These are phyloP conservation scores for Corrigiola litoralis DNA, from an alignment of 179 eudicot genomes.

Conservation along the genomic window DNA sequence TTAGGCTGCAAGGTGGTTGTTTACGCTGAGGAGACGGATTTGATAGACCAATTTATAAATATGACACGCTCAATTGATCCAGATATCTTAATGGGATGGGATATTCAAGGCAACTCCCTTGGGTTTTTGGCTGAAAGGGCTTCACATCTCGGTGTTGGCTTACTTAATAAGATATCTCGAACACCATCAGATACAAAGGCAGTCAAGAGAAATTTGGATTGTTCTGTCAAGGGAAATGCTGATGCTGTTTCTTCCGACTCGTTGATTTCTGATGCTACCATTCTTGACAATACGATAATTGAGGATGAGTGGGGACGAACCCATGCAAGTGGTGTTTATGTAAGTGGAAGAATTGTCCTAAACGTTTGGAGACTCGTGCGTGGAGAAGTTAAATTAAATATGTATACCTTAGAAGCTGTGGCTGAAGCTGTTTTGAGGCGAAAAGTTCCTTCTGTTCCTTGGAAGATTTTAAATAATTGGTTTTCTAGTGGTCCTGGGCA, in stretches of 20 bases:
- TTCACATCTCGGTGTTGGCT: conserved; percentile 56
- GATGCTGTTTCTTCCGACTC: conserved; percentile 41
- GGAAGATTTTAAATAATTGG: conserved; percentile 65
- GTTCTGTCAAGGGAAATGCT: conserved; percentile 32
- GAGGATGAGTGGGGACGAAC: conserved; percentile 99
- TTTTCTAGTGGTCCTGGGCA: conserved; percentile 77
- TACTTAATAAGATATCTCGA: conserved; percentile 75
- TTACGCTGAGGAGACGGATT: conserved; percentile 54
- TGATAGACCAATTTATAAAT: conserved; percentile 54
- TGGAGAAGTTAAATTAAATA: conserved; percentile 69
- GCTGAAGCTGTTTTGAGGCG: conserved; percentile 83
- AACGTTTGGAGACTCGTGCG: conserved; percentile 92
- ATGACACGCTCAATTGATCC: conserved; percentile 55
- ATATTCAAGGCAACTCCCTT: conserved; percentile 84
- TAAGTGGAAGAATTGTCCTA: conserved; percentile 84
- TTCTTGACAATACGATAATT: conserved; percentile 47
- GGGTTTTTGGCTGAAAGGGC: conserved; percentile 97
- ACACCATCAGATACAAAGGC: conserved; percentile 48
- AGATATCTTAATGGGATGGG: conserved; percentile 92
- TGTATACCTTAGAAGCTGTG: conserved; percentile 86
- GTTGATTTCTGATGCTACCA: conserved; percentile 40
- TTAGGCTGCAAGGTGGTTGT: conserved; percentile 43
- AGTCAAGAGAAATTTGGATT: conserved; percentile 30
- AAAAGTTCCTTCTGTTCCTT: conserved; percentile 62
- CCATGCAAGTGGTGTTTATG: conserved; percentile 94